Base-by-base conservation (phyloP, 306 rosid genomes). In the Gynostemma pentaphyllum region DNA sequence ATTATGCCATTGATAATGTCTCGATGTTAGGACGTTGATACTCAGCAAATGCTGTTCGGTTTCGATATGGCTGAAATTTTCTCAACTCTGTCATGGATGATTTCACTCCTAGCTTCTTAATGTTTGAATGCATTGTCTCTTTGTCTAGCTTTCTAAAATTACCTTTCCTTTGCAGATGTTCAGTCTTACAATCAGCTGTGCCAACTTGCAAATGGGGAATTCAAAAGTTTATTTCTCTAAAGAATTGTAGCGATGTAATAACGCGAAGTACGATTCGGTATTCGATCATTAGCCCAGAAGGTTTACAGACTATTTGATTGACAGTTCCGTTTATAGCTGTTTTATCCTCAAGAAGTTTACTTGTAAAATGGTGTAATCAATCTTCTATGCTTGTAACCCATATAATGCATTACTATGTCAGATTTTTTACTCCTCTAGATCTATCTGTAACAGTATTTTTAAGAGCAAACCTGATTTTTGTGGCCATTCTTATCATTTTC, bases 161-260 rank as follows among this genome's bases (percentile, higher is more conserved):
- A 37, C 34, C 36, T 40, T 67, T 9, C 52, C 26, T 21, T 39
- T 15, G 66, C 96, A 92, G 98, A 92, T 70, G 68, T 72, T 12
- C 34, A 75, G 56, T 67, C 72, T 66, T 92, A 84, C 88, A 79
- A 88, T 73, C 88, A 84, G 80, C 88, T 92, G 26, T 86, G 95
- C 72, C 85, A 68, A 79, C 88, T 88, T 39, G 95, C 96, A 62
- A 84, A 82, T 76, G 96, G 94, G 51, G 96, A 88, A 63, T 88
- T 80, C 66, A 92, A 77, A 53, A 79, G 83, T 79, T 54, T 91
- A 69, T 91, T 91, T 76, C 61, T 87, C 21, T 90, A 86, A 85
- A 69, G 47, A 41, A 13, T 26, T 23, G 64, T 36, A 36, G 45
- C 19, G 18, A 34, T 13, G 2, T 3, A 12, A 37, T 37, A 46